Evolutionary conservation across 2,329 filamentous ascomycete species (phyloP).

Genomic region (Epichloe uncinata): DNA sequence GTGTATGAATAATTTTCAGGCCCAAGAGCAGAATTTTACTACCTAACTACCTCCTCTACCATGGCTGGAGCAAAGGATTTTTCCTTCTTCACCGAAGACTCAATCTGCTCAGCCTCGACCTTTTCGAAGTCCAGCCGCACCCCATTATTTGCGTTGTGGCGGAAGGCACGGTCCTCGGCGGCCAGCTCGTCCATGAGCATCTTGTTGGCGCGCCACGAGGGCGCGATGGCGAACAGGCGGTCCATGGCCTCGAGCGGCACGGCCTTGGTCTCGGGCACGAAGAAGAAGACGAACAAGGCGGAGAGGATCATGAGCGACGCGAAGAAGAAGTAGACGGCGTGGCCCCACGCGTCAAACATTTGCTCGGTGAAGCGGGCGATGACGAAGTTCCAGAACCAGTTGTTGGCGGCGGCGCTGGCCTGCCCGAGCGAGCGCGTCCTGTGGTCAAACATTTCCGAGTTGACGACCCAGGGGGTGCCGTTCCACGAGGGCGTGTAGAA

Average conservation of each 20-base stretch:
- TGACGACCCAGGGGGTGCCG: conserved; percentile 63
- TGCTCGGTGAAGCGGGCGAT: conserved; percentile 54
- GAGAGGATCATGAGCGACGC: conserved; percentile 47
- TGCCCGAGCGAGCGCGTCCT: conserved; percentile 52
- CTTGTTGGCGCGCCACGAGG: conserved; percentile 29
- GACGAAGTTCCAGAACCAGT: conserved; percentile 64
- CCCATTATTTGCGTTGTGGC: conserved; percentile 16
- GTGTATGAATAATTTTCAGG: no score
- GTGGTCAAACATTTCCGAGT: conserved; percentile 62
- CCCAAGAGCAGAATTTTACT: no score
- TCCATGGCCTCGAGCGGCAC: conserved; percentile 54
- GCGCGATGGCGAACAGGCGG: conserved; percentile 40
- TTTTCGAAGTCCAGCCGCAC: conserved; percentile 17
- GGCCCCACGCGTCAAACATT: conserved; percentile 46
- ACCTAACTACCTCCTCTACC: no score
- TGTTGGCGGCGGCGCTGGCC: conserved; percentile 56
- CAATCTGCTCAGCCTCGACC: conserved; percentile 14
- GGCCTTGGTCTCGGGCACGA: conserved; percentile 53
- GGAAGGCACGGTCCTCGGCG: conserved; percentile 20
- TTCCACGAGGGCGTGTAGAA: conserved; percentile 64
- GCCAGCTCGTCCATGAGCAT: conserved; percentile 30
- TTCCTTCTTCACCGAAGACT: conserved; percentile 1
- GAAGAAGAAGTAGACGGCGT: conserved; percentile 58
- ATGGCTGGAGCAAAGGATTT: no score
- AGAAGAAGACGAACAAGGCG: conserved; percentile 46